These are phyloP conservation scores for Aphanoascus verrucosus DNA, from an alignment of 2,329 filamentous ascomycete species.

Conservation along the genomic window DNA sequence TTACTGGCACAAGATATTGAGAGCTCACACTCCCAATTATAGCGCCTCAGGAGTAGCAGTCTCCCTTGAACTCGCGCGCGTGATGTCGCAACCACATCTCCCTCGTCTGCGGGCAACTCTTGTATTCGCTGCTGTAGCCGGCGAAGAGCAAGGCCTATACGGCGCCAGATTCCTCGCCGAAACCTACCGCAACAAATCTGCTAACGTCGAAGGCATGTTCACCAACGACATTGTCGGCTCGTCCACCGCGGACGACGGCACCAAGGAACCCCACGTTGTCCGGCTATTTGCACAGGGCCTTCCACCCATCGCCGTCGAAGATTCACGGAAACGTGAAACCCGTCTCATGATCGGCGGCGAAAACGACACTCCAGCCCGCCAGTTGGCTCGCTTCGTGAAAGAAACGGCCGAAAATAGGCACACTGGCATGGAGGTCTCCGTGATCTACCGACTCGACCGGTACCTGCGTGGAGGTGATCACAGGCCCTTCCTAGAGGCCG, in stretches of 20 bases:
- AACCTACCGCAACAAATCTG: constrained; percentile 11
- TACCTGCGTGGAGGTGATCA: constrained; percentile 13
- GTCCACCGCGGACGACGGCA: constrained; percentile 13
- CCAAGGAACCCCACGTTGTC: constrained; percentile 10
- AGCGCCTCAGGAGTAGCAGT: constrained; percentile 13
- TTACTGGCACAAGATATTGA: background rate
- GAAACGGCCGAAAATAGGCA: constrained; percentile 12
- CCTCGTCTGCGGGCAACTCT: constrained; percentile 11
- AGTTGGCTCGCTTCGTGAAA: constrained; percentile 12
- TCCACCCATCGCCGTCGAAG: constrained; percentile 10
- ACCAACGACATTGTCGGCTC: constrained; percentile 13
- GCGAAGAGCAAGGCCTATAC: constrained; percentile 12
- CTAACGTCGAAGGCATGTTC: constrained; percentile 13
- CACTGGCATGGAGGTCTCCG: constrained; percentile 12
- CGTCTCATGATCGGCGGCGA: constrained; percentile 12
- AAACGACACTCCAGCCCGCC: constrained; percentile 11
- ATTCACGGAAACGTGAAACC: constrained; percentile 8
- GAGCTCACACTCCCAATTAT: background rate
- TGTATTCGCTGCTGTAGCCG: constrained; percentile 13
- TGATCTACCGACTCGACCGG: constrained; percentile 11
- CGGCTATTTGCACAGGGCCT: constrained; percentile 12
- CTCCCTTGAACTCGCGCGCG: constrained; percentile 12
- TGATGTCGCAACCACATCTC: constrained; percentile 11
- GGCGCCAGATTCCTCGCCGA: constrained; percentile 10
- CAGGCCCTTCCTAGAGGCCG: constrained; percentile 11